Base-by-base conservation (phyloP, 805 yeast genomes). In the Zygoascus ofunaensis region DNA sequence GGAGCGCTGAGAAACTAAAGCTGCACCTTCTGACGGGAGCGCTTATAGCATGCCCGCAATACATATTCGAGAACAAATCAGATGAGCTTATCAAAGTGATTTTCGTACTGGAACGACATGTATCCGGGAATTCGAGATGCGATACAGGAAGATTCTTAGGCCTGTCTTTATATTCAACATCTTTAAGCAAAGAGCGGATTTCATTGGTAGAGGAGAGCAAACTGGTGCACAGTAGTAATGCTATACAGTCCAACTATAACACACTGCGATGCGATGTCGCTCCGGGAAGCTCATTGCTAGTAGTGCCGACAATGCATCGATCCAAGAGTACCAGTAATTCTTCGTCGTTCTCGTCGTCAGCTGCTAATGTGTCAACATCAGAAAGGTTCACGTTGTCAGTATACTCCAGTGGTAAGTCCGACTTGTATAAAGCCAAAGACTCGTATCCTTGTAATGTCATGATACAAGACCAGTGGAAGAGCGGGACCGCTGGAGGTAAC, bases 401-500 rank as follows among this genome's bases (percentile, higher is more conserved):
- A 3, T 47, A 43, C 30, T 49, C 52, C 40, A 45, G 20, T 2
- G 20, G 24, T n/a, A 20, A 14, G 7, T 55, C 7, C 18, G 32
- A 21, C 0, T 37, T 72, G 1, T 8, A 15, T 8, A 70, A 62
- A 46, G 69, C 79, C 2, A 48, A 44, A 5, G 52, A 52, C n/a
- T 48, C 49, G 22, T 59, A 56, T 40, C 42, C 57, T 3, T 41
- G 53, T 20, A 38, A 46, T 1, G 44, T 52, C 2, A 54, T 58
- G 2, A 23, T 62, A 2, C 46, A 55, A 1, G 80, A 69, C 17
- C 54, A 55, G 21, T 80, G 85, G 85, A 58, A 59, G 8, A 51
- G 59, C 1, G 58, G 56, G 2, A 59, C 57, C 14, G 58, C 70
- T 37, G 85, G 84, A 2, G 86, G 87, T 0, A 73, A 68, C 51